These are phyloP conservation scores for Lodderomyces oxycetoniae DNA, from an alignment of 1,139 yeast species.

Conservation along the genomic window DNA sequence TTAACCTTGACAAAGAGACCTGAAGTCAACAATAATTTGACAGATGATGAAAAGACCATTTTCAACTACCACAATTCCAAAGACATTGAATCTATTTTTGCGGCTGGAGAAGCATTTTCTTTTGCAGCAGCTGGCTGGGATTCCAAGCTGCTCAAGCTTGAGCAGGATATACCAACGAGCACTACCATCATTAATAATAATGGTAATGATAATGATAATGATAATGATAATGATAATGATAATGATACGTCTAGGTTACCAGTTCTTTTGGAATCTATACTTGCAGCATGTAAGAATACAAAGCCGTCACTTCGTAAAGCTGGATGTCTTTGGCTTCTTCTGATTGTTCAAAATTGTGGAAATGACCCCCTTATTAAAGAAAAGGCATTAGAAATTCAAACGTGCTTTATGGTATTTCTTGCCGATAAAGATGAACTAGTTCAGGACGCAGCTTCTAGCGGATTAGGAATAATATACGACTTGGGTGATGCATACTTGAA, in stretches of 20 bases:
- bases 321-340: slow-evolving; percentile 81
- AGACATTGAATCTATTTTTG: slow-evolving; percentile 68
- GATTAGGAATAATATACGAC: slow-evolving; percentile 77
- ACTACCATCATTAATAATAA: too few relatives aligned
- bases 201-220: too few relatives aligned
- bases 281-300: slow-evolving; percentile 54
- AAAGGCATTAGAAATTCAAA: slow-evolving; percentile 56
- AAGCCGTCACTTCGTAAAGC: slow-evolving; percentile 74
- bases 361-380: slow-evolving; percentile 38
- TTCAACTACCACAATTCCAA: slow-evolving; percentile 61
- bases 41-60: slow-evolving; percentile 25
- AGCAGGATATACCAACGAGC: slow-evolving; percentile 17
- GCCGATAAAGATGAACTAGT: slow-evolving; percentile 78
- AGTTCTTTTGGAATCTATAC: slow-evolving; percentile 41
- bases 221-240: too few relatives aligned
- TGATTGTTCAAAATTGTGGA: slow-evolving; percentile 72
- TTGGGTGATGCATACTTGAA: slow-evolving; percentile 65
- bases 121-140: slow-evolving; percentile 74
- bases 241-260: slow-evolving; percentile 23
- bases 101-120: slow-evolving; percentile 81
- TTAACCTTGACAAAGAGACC: slow-evolving; percentile 34
- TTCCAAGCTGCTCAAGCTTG: slow-evolving; percentile 52
- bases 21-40: slow-evolving; percentile 8
- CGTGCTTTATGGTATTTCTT: slow-evolving; percentile 67
- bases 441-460: slow-evolving; percentile 90